phyloP scores from a whole-genome alignment of 192 early-diverging fungal genomes.

The Phycomyces nitens region DNA sequence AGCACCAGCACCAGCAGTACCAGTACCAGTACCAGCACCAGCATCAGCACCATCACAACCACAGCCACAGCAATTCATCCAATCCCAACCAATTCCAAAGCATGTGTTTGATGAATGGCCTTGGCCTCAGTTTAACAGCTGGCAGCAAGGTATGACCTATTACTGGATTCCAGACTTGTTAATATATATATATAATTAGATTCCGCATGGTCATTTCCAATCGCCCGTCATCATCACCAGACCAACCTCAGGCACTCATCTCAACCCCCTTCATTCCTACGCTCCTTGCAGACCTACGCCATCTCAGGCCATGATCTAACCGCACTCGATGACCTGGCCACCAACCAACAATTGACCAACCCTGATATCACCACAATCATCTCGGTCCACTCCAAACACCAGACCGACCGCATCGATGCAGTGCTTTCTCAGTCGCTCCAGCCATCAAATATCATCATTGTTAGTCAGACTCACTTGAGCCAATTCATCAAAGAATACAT shows the following conservation, averaged over 20 bases:
- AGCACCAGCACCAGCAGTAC: not conserved
- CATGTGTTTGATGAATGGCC: not conserved
- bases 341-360: not conserved
- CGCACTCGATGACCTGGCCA: not conserved
- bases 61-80: too few relatives aligned
- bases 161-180: not conserved
- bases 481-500: not conserved
- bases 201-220: too few relatives aligned
- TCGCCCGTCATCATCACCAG: too few relatives aligned
- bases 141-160: conserved; percentile 1
- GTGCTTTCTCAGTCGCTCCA: not conserved
- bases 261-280: not conserved
- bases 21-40: too few relatives aligned
- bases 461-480: not conserved
- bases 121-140: conserved; percentile 12
- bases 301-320: not conserved
- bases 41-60: too few relatives aligned
- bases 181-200: too few relatives aligned
- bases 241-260: not conserved
- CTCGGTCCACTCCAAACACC: conserved; percentile 8
- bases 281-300: not conserved
- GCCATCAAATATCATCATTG: not conserved
- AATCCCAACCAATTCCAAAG: too few relatives aligned
- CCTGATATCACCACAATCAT: not conserved
- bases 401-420: not conserved